phyloP scores from a whole-genome alignment of 148 eudicot species.

The Fagopyrum tataricum region DNA sequence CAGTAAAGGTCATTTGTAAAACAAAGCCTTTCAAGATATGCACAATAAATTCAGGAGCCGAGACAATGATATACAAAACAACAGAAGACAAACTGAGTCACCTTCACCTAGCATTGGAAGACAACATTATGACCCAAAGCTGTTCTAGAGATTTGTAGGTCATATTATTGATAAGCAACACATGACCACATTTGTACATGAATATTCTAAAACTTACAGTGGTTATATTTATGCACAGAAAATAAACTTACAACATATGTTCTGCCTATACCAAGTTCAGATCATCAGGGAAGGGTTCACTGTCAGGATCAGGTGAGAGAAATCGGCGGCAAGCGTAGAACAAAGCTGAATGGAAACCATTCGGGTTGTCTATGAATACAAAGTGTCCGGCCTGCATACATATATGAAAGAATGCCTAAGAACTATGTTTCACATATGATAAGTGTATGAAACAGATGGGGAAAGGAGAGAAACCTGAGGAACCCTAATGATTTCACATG shows the following conservation, averaged over 20 bases:
- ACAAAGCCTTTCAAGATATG: not conserved
- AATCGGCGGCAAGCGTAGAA: conserved; percentile 71
- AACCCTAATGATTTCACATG: conserved; percentile 84
- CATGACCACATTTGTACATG: not conserved
- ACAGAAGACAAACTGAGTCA: too few relatives aligned
- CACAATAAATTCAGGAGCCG: not conserved
- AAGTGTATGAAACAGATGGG: conserved; percentile 3
- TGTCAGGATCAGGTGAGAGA: conserved; percentile 45
- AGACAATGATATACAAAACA: too few relatives aligned
- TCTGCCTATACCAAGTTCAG: conserved; percentile 39
- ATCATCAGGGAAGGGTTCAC: conserved; percentile 57
- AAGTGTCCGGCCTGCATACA: conserved; percentile 84
- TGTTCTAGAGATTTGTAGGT: not conserved
- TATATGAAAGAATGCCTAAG: not conserved
- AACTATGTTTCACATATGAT: not conserved
- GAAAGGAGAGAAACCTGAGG: conserved; percentile 63
- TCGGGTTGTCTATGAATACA: conserved; percentile 67
- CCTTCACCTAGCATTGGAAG: too few relatives aligned
- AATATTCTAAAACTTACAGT: not conserved
- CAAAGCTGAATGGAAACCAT: conserved; percentile 75
- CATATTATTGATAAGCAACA: not conserved
- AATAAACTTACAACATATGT: conserved; percentile 15
- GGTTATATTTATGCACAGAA: not conserved
- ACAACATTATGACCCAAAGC: not conserved
- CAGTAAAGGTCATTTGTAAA: too few relatives aligned